Evolutionary conservation across 768 basidiomycete genomes (phyloP).

Genomic region (Piloderma croceum): DNA sequence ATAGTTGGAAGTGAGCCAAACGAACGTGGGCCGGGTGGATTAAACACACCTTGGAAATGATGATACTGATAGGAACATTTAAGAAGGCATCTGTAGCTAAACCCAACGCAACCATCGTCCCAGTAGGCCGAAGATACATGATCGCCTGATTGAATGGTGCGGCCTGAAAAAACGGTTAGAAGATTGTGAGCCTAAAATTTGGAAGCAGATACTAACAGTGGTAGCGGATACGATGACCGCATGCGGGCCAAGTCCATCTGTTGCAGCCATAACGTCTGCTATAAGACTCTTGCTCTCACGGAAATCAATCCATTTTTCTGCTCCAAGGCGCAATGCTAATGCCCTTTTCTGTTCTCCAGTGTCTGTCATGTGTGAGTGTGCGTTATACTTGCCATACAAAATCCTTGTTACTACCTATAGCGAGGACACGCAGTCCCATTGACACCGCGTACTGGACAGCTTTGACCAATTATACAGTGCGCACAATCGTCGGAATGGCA

Average conservation of each 20-base stretch:
- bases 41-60: constrained; percentile 25
- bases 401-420: constrained; percentile 50
- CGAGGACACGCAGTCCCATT: constrained; percentile 76
- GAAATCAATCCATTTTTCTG: constrained; percentile 79
- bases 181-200: too few relatives aligned
- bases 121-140: constrained; percentile 38
- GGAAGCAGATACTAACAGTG: neutral
- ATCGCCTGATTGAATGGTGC: constrained; percentile 39
- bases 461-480: constrained; percentile 11
- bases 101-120: constrained; percentile 38
- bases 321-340: constrained; percentile 56
- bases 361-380: constrained; percentile 47
- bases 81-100: constrained; percentile 29
- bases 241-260: constrained; percentile 70
- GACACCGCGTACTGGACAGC: constrained; percentile 76
- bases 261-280: constrained; percentile 53
- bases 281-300: constrained; percentile 59
- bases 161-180: constrained; percentile 17
- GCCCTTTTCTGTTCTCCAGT: constrained; percentile 68
- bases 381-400: too few relatives aligned
- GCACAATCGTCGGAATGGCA: neutral
- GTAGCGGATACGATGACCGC: constrained; percentile 48
- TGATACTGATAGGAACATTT: constrained; percentile 24
- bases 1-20: too few relatives aligned
- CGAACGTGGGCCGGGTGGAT: too few relatives aligned